A percentile compares a stretch with the other conserved stretches of the same genome.
phyloP scores from a whole-genome alignment of 306 rosid genomes.

The Hippophae rhamnoides region DNA sequence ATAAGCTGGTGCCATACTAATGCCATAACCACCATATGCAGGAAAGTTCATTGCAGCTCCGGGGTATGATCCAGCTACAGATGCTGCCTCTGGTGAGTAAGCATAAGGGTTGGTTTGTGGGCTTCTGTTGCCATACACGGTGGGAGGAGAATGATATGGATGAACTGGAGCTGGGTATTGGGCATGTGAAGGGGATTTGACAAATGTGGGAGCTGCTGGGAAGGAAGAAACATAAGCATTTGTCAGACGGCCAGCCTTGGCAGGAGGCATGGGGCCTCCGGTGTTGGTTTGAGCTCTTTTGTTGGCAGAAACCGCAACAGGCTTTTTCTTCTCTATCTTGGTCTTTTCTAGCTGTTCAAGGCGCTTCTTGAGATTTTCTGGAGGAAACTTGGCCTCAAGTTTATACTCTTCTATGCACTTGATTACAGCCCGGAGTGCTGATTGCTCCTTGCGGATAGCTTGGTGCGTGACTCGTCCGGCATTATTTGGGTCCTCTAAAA shows the following conservation, averaged over 20 bases:
- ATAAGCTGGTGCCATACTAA: conserved; percentile 86
- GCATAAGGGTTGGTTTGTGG: conserved; percentile 69
- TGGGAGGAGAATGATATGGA: conserved; percentile 89
- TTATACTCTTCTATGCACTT: conserved; percentile 96
- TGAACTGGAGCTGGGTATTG: conserved; percentile 88
- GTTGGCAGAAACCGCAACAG: conserved; percentile 79
- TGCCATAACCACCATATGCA: conserved; percentile 78
- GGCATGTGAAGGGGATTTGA: conserved; percentile 85
- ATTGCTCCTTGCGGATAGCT: conserved; percentile 93
- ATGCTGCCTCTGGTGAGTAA: conserved; percentile 82
- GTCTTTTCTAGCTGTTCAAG: conserved; percentile 94
- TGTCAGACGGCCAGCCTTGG: conserved; percentile 94
- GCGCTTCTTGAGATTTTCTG: conserved; percentile 90
- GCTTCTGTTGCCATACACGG: conserved; percentile 95
- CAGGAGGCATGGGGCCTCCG: conserved; percentile 99
- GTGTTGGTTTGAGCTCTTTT: conserved; percentile 84
- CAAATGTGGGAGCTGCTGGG: conserved; percentile 79
- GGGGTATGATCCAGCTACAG: conserved; percentile 64
- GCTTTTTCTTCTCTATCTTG: conserved; percentile 83
- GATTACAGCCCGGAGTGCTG: conserved; percentile 84
- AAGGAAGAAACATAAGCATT: conserved; percentile 96
- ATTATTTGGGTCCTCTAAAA: conserved; percentile 79
- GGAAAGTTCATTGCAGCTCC: conserved; percentile 83
- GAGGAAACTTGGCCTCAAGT: conserved; percentile 74
- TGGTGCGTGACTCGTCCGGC: conserved; percentile 86